These are phyloP conservation scores for Aspergillus nanangensis DNA, from an alignment of 495 filamentous ascomycete species.

Conservation along the genomic window DNA sequence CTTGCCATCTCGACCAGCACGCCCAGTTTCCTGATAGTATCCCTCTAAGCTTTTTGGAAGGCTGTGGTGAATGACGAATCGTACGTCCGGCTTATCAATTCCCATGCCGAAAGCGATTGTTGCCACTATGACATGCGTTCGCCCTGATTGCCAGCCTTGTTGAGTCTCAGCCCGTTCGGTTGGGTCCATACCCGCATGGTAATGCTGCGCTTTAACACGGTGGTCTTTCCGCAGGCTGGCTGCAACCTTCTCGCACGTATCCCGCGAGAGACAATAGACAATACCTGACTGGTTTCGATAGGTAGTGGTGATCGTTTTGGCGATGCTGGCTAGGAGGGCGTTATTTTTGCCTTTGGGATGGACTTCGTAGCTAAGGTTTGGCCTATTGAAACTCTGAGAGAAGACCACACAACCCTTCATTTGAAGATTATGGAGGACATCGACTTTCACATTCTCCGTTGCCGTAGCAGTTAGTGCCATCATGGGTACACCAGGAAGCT, in stretches of 20 bases:
- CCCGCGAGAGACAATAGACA: constrained; percentile 86
- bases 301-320: constrained; percentile 58
- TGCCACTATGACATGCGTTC: constrained; percentile 87
- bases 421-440: constrained; percentile 82
- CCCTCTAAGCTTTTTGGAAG: constrained; percentile 96
- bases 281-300: constrained; percentile 80
- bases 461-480: constrained; percentile 96
- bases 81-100: constrained; percentile 94
- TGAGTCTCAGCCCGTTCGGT: constrained; percentile 64
- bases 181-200: constrained; percentile 73
- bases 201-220: constrained; percentile 72
- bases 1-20: constrained; percentile 87
- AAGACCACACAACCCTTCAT: constrained; percentile 75
- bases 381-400: constrained; percentile 88
- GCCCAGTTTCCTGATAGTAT: constrained; percentile 96
- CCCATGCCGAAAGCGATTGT: constrained; percentile 99
- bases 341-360: constrained; percentile 51
- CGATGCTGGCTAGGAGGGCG: constrained; percentile 61
- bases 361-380: constrained; percentile 87
- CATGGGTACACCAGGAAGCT: constrained; percentile 73
- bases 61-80: constrained; percentile 89
- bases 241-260: constrained; percentile 76
- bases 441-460: constrained; percentile 83
- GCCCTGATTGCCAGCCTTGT: constrained; percentile 73
- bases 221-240: constrained; percentile 54